These are phyloP conservation scores for Sarcodon aspratus DNA, from an alignment of 768 basidiomycete genomes.

Conservation along the genomic window DNA sequence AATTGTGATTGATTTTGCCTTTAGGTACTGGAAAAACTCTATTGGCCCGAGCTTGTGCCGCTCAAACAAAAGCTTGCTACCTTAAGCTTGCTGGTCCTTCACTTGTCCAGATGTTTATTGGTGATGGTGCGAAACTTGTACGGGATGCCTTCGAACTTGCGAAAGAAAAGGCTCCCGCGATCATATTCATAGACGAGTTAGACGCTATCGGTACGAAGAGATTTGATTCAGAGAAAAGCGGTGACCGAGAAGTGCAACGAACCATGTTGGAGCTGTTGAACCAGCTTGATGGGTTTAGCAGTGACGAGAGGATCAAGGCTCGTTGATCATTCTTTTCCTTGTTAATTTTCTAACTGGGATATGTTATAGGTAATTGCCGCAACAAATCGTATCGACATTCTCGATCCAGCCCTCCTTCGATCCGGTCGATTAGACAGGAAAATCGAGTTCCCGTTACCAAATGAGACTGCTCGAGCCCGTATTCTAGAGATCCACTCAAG, in stretches of 20 bases:
- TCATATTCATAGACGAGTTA: constrained; percentile 97
- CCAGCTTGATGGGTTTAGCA: constrained; percentile 91
- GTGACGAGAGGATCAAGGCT: constrained; percentile 96
- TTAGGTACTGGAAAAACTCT: constrained; percentile 94
- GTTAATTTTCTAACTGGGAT: constrained; percentile 1
- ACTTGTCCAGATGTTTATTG: constrained; percentile 99
- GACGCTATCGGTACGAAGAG: constrained; percentile 99
- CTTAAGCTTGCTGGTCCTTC: constrained; percentile 96
- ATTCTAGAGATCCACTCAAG: constrained; percentile 96
- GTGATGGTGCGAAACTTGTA: constrained; percentile 97
- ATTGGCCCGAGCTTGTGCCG: constrained; percentile 94
- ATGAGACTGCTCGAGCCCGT: constrained; percentile 90
- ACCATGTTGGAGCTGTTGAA: neutral
- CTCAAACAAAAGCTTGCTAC: constrained; percentile 96
- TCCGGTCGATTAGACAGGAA: constrained; percentile 97
- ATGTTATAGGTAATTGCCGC: constrained; percentile 83
- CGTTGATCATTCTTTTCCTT: constrained; percentile 4
- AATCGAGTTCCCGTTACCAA: constrained; percentile 97
- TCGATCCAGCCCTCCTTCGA: constrained; percentile 95
- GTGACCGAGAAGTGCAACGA: constrained; percentile 97
- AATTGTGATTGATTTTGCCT: neutral
- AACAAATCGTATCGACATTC: constrained; percentile 96
- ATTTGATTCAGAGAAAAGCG: constrained; percentile 97
- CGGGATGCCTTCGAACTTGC: constrained; percentile 97
- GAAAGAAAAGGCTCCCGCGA: constrained; percentile 97